Evolutionary conservation across 2,329 filamentous ascomycete species (phyloP), one percentile per base, ranked within the genome.

Genomic region (Botrytis pseudocinerea): DNA sequence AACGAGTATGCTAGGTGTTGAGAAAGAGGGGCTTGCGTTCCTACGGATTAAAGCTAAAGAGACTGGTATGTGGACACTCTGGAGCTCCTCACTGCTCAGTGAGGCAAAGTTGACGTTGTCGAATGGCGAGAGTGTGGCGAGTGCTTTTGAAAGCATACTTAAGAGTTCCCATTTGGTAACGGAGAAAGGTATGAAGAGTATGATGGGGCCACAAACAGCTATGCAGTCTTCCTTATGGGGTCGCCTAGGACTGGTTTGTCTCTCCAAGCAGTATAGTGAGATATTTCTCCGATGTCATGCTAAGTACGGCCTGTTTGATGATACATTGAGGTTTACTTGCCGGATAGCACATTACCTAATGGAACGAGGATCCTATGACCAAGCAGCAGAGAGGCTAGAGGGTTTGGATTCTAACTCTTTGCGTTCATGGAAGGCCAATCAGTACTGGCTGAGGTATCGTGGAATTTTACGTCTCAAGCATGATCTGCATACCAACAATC

Each of bases 21-120:
- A 94, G 70, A 92, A 92, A 76, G 94, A 98, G 80, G 94, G 91
- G 1, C 86, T 98, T 10, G 87, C 90, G 0, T 98, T 96, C 78
- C 87, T 98, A 57, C 94, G 95, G 76, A 88, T 91, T 25, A 96
- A 96, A 81, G 93, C 95, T 3, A 94, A 91, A 79, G 95, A 98
- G 79, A 89, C 90, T 0, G 93, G 93, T 72, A 95, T 96, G 89
- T 96, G 93, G 89, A 90, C 90, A 70, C 84, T 98, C 4, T 90
- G 95, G 83, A 94, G 92, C 79, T 94, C 93, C 2, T 93, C 94
- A 1, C 84, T 97, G 22, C 85, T 97, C 70, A 94, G 92, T 77
- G 95, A 98, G 82, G 93, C 94, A 4, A 97, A 95, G 80, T 84
- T 97, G 60, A 89, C 89, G 32, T 86, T 98, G 73, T 87, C 89